Evolutionary conservation across 352 stramenopile genomes (phyloP).

Genomic region (Pythium plurisporium): DNA sequence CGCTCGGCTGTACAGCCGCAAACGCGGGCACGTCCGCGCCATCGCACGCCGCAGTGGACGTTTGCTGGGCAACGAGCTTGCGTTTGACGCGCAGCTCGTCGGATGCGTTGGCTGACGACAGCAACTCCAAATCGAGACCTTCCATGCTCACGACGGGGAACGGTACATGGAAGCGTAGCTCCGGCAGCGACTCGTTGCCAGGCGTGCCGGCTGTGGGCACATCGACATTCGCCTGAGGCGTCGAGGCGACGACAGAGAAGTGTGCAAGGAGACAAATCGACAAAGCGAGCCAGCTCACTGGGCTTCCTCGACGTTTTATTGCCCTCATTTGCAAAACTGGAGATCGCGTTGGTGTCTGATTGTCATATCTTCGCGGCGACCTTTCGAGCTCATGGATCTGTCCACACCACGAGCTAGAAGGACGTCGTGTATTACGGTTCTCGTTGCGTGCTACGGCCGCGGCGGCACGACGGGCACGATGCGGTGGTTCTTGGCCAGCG

Average conservation of each 20-base stretch:
- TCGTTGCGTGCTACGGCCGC: neutral
- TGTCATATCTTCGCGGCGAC: no score
- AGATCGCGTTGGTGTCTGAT: no score
- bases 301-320: no score
- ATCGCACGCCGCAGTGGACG: neutral
- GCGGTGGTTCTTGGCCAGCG: constrained; percentile 77
- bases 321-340: no score
- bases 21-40: constrained; percentile 12
- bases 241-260: no score
- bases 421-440: neutral
- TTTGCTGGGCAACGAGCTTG: constrained; percentile 2
- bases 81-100: constrained; percentile 18
- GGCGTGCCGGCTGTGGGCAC: no score
- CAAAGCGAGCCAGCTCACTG: no score
- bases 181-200: no score
- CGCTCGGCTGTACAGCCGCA: constrained; percentile 28
- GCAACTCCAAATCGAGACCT: constrained; percentile 18
- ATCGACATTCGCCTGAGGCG: no score
- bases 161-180: constrained; percentile 32
- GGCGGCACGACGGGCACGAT: constrained; percentile 28
- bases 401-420: neutral
- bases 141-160: constrained; percentile 11
- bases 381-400: no score
- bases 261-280: no score
- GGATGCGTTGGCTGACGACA: constrained; percentile 10